These are phyloP conservation scores for Backusella australiensis DNA, from an alignment of 192 early-diverging fungal genomes.

Conservation along the genomic window DNA sequence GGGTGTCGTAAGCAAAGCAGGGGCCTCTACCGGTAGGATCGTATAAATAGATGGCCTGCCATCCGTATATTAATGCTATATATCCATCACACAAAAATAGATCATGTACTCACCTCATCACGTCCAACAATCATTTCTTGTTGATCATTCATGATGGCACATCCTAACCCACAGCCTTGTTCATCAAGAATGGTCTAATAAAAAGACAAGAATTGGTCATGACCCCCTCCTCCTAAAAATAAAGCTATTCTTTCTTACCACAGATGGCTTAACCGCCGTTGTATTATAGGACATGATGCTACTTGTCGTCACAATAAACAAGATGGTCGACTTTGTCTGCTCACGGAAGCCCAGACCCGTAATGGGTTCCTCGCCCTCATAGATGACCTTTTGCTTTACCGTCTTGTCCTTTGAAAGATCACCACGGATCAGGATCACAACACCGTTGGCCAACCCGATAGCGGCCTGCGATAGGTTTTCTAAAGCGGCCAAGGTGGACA, in stretches of 20 bases:
- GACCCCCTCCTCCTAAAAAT: too few relatives aligned
- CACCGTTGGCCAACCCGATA: conserved; percentile 89
- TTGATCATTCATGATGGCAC: conserved; percentile 68
- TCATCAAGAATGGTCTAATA: conserved; percentile 66
- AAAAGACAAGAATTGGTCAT: background rate
- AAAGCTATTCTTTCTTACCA: background rate
- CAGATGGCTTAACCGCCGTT: conserved; percentile 36
- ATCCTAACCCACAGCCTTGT: conserved; percentile 77
- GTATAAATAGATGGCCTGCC: conserved; percentile 83
- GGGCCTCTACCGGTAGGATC: conserved; percentile 87
- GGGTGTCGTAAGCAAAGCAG: conserved; percentile 86
- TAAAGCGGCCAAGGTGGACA: conserved; percentile 70
- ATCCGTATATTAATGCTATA: too few relatives aligned
- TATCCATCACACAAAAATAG: too few relatives aligned
- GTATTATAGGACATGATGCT: conserved; percentile 63
- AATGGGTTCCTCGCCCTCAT: conserved; percentile 81
- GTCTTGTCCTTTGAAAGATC: conserved; percentile 76
- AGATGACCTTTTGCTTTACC: conserved; percentile 77
- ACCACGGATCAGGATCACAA: conserved; percentile 80
- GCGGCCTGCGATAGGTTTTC: conserved; percentile 86
- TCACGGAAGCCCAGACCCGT: conserved; percentile 83
- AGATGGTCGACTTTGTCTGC: conserved; percentile 52
- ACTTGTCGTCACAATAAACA: conserved; percentile 71
- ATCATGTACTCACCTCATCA: conserved; percentile 55
- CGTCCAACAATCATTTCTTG: conserved; percentile 83